These are phyloP conservation scores for Chrysanthemum seticuspe DNA, from an alignment of 129 eudicot species.

Conservation along the genomic window DNA sequence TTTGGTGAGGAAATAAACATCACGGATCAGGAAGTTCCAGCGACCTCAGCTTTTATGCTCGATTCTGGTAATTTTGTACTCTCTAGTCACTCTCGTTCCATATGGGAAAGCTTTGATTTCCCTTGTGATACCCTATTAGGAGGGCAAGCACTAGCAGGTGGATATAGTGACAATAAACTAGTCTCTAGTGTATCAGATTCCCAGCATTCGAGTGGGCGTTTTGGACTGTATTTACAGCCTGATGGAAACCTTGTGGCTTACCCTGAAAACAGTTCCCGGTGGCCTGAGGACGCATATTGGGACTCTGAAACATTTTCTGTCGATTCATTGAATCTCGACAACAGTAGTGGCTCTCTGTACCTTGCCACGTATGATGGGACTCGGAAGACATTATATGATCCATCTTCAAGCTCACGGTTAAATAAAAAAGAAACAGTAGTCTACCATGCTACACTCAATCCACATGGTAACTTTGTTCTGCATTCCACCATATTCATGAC, in stretches of 20 bases:
- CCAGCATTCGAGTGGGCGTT: conserved; percentile 24
- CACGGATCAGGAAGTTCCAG: neutral
- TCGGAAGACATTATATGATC: neutral
- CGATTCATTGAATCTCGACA: neutral
- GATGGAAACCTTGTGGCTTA: conserved; percentile 40
- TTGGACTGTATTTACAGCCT: neutral
- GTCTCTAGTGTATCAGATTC: conserved; percentile 25
- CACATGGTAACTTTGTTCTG: conserved; percentile 29
- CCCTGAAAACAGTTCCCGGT: neutral
- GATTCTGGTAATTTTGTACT: conserved; percentile 40
- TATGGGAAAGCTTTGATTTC: conserved; percentile 29
- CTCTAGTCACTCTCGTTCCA: neutral
- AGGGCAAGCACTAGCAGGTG: conserved; percentile 25
- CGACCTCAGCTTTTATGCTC: conserved; percentile 26
- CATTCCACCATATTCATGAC: conserved; percentile 32
- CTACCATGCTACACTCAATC: conserved; percentile 35
- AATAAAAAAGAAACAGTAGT: conserved; percentile 3
- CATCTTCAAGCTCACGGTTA: neutral
- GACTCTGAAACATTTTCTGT: neutral
- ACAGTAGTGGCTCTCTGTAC: conserved; percentile 15
- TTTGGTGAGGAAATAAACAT: neutral
- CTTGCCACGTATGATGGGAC: neutral
- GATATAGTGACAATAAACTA: neutral
- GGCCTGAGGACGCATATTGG: conserved; percentile 20
- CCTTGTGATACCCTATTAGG: conserved; percentile 38